Evolutionary conservation across 306 rosid species (phyloP).

Genomic region (Castanospermum australe): DNA sequence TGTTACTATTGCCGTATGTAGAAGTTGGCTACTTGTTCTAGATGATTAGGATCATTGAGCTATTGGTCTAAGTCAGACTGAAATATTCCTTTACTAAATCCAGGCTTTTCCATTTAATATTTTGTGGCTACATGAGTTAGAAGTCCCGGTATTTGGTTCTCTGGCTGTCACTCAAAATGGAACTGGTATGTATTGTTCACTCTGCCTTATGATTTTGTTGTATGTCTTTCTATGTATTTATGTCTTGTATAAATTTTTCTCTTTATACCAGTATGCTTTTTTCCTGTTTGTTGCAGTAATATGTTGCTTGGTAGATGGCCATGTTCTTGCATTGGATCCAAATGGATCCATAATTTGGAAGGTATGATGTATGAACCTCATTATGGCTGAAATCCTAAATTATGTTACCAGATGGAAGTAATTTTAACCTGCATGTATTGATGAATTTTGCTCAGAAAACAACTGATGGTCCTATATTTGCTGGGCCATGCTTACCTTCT

Average conservation of each 20-base stretch:
- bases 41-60: neutral
- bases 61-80: constrained; percentile 8
- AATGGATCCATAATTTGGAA: constrained; percentile 80
- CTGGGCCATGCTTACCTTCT: constrained; percentile 80
- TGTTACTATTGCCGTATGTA: neutral
- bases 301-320: constrained; percentile 90
- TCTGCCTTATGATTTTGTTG: constrained; percentile 12
- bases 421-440: constrained; percentile 12
- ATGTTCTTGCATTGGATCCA: constrained; percentile 64
- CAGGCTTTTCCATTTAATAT: constrained; percentile 65
- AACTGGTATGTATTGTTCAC: constrained; percentile 46
- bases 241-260: neutral
- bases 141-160: constrained; percentile 87
- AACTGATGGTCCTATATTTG: constrained; percentile 80
- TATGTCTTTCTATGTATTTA: constrained; percentile 3
- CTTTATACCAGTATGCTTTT: neutral
- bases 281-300: constrained; percentile 52
- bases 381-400: constrained; percentile 1
- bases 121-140: constrained; percentile 67
- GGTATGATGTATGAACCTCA: constrained; percentile 62
- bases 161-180: constrained; percentile 55
- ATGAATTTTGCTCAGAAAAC: constrained; percentile 49
- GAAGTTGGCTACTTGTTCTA: constrained; percentile 10
- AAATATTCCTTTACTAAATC: constrained; percentile 24
- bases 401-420: constrained; percentile 6